Percentiles rank a stretch among this genome's conserved stretches.
These are phyloP conservation scores for Pouteria campechiana DNA, from an alignment of 179 eudicot species.

Conservation along the genomic window DNA sequence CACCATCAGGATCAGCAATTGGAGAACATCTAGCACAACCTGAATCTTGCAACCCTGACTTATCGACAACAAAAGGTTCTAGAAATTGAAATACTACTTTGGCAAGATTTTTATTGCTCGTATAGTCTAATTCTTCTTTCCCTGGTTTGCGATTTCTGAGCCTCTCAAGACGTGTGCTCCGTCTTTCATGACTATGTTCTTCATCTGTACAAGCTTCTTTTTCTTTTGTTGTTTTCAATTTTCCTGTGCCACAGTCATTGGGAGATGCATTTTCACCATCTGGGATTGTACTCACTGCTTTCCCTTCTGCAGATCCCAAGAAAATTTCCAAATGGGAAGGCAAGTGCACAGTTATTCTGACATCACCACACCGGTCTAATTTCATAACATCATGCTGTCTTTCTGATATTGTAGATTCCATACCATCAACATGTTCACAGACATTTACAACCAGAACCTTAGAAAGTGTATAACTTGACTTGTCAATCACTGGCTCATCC, in stretches of 20 bases:
- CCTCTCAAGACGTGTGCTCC: slow-evolving; percentile 77
- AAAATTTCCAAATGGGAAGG: slow-evolving; percentile 27
- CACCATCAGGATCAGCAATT: slow-evolving; percentile 12
- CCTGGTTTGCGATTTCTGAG: slow-evolving; percentile 87
- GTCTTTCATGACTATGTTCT: slow-evolving; percentile 79
- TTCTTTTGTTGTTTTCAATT: slow-evolving; percentile 16
- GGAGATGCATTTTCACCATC: slow-evolving; percentile 17
- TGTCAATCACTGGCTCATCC: too few species aligned
- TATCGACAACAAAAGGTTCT: slow-evolving; percentile 44
- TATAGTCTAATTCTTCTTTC: slow-evolving; percentile 69
- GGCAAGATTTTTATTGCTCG: slow-evolving; percentile 50
- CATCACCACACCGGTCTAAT: slow-evolving; percentile 29
- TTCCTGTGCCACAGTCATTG: slow-evolving; percentile 26
- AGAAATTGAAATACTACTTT: slow-evolving; percentile 61
- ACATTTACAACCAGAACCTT: too few species aligned
- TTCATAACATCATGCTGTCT: too few species aligned
- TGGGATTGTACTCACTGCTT: slow-evolving; percentile 14
- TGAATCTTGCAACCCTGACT: slow-evolving; percentile 25
- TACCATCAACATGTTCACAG: too few species aligned
- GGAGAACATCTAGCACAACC: slow-evolving; percentile 19
- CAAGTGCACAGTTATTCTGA: slow-evolving; percentile 43
- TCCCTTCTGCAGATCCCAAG: slow-evolving; percentile 10
- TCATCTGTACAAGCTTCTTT: slow-evolving; percentile 44
- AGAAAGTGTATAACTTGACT: too few species aligned
- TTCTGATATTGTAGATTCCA: too few species aligned